Percentiles rank a stretch among this genome's conserved stretches.
These are phyloP conservation scores for Marchantia polymorpha DNA, from an alignment of 225 moss, liverwort and hornwort genomes.

Conservation along the genomic window DNA sequence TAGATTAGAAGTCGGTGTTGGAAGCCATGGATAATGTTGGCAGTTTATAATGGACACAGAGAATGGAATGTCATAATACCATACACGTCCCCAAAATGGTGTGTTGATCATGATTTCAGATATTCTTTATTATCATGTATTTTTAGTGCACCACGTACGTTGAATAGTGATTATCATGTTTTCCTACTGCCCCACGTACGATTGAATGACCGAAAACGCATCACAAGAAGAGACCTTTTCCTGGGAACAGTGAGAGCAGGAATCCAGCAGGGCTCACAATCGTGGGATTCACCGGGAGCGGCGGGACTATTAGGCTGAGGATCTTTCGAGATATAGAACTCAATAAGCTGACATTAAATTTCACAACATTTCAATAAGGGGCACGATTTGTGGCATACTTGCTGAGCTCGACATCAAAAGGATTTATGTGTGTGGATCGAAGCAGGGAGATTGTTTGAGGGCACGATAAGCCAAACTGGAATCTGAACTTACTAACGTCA, in stretches of 20 bases:
- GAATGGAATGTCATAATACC: conserved; percentile 1
- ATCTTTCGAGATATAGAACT: not conserved
- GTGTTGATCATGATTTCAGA: not conserved
- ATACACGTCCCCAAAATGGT: not conserved
- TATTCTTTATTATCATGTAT: not conserved
- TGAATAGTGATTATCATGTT: not conserved
- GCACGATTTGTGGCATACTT: not conserved
- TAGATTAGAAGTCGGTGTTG: not conserved
- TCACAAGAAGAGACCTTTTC: not conserved
- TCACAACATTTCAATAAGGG: not conserved
- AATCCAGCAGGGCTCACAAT: not conserved
- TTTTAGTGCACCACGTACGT: not conserved
- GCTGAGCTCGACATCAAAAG: not conserved
- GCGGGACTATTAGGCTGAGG: not conserved
- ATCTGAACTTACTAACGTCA: no score
- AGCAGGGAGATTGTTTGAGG: no score
- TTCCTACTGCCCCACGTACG: not conserved
- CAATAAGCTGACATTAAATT: not conserved
- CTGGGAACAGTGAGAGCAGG: not conserved
- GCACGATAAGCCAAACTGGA: no score
- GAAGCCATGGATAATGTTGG: not conserved
- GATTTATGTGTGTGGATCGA: not conserved
- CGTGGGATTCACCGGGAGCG: not conserved
- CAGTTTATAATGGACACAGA: not conserved
- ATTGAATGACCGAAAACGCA: not conserved